Conservation (phyloP, 169 alveolate species). For the Eimeria necatrix region DNA sequence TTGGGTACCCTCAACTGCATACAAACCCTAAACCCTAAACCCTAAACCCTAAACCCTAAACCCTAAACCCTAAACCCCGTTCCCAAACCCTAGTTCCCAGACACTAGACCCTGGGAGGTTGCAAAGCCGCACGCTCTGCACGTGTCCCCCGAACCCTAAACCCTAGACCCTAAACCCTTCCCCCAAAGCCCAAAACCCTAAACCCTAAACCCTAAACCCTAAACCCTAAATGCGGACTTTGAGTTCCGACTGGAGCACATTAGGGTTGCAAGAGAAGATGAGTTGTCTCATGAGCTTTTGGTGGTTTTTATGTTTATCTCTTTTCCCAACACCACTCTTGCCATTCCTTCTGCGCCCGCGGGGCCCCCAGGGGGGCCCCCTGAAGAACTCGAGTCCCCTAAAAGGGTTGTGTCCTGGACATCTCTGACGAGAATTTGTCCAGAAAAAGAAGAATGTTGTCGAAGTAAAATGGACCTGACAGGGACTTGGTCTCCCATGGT, state of each 20-base stretch:
- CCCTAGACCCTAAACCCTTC: too few relatives aligned
- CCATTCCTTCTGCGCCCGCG: background rate
- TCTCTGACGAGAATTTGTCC: conserved; percentile 27
- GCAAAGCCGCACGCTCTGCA: too few relatives aligned
- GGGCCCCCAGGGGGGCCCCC: background rate
- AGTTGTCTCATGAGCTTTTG: conserved; percentile 19
- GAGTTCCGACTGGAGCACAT: conserved; percentile 23
- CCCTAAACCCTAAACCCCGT: background rate
- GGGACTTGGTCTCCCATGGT: background rate
- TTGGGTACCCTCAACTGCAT: background rate
- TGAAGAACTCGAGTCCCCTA: background rate
- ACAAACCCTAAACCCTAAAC: conserved; percentile 44
- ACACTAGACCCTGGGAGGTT: too few relatives aligned
- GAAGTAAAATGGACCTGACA: background rate
- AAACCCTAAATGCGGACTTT: background rate
- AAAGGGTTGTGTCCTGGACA: background rate
- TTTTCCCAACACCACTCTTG: background rate
- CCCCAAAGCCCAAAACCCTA: too few relatives aligned
- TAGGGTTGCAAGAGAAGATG: conserved; percentile 26
- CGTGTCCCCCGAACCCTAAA: too few relatives aligned
- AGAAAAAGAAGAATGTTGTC: background rate
- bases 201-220: too few relatives aligned
- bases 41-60: conserved; percentile 30
- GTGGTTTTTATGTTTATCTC: background rate
- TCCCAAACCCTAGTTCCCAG: too few relatives aligned